Base-by-base conservation (phyloP, 768 basidiomycete species). In the Cyclocybe aegerita region DNA sequence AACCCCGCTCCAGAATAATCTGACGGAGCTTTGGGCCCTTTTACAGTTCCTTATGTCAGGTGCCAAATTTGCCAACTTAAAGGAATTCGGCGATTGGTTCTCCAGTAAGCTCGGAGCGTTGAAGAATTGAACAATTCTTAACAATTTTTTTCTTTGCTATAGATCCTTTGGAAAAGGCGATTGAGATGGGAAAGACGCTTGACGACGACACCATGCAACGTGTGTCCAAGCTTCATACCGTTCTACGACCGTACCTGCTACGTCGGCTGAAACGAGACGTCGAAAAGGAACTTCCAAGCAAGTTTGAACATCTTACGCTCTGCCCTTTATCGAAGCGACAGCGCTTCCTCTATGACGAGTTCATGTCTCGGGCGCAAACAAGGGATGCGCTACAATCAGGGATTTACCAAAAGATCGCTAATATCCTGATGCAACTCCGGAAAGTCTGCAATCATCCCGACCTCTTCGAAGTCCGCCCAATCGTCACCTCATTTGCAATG, bases 231-330 rank as follows among this genome's bases (percentile, higher is more conserved):
- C 76, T 97, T n/a, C 94, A 97, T 61, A 87, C 84, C 0, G 95
- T 99, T 42, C 73, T 99, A n/a, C 87, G 94, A 31, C 97, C 97
- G 0, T 98, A 97, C 70, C 81, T 98, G 14, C 83, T 98, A 9
- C 87, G 97, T 9, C 85, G 97, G n/a, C 78, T 98, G 51, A 98
- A 99, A 67, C 84, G 89, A n/a, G 95, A 98, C 61, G 97, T 99
- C 11, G 94, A 98, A 71, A 93, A 90, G 66, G 89, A 93, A 57
- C 75, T 99, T 4, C 97, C 97, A 0, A 92, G 87, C 70, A 97
- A 97, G 62, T 91, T 81, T 61, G 94, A 96, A 54, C 93, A 97
- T 65, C 80, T 95, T 43, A 82, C 93, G 14, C 77, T 95, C 35
- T 95, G 93, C 59, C 84, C 86, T 9, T 73, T 97, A 11, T 94